Percentiles rank a stretch among this genome's conserved stretches.
Conservation (phyloP, 2,329 filamentous ascomycete species). For the Byssochlamys sp. region DNA sequence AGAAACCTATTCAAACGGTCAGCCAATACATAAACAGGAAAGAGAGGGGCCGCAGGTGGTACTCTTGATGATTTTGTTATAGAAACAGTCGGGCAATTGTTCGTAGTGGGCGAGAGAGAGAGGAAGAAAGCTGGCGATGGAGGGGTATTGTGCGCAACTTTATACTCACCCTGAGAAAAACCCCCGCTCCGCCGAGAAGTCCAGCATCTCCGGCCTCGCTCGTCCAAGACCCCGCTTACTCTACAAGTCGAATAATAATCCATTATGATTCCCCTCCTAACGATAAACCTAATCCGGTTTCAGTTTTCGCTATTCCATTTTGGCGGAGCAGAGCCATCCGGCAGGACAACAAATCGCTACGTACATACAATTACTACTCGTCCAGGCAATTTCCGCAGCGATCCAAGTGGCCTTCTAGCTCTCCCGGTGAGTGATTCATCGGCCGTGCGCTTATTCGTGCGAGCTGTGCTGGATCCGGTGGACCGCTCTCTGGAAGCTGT, state of each 20-base stretch:
- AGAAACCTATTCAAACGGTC: not conserved
- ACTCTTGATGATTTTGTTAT: not conserved
- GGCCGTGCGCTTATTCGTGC: not conserved
- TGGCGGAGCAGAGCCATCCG: not conserved
- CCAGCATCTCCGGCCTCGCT: not conserved
- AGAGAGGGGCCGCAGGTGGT: not conserved
- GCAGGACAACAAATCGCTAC: too few species aligned
- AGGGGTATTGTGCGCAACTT: not conserved
- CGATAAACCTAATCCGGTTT: not conserved
- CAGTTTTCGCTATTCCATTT: not conserved
- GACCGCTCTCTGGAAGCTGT: not conserved
- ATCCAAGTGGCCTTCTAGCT: not conserved
- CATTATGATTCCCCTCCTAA: not conserved
- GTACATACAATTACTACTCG: not conserved
- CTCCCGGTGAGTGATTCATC: not conserved
- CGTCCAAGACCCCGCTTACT: not conserved
- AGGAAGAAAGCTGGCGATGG: not conserved
- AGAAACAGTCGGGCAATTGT: not conserved
- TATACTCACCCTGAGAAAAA: not conserved
- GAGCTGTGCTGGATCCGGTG: not conserved
- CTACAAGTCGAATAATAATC: not conserved
- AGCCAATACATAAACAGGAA: not conserved
- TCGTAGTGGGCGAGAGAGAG: not conserved
- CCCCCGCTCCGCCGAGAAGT: not conserved
- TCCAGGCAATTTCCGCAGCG: not conserved